Evolutionary conservation across 2,329 filamentous ascomycete species (phyloP), one percentile per base, ranked within the genome.

Genomic region (Alternaria sp.): DNA sequence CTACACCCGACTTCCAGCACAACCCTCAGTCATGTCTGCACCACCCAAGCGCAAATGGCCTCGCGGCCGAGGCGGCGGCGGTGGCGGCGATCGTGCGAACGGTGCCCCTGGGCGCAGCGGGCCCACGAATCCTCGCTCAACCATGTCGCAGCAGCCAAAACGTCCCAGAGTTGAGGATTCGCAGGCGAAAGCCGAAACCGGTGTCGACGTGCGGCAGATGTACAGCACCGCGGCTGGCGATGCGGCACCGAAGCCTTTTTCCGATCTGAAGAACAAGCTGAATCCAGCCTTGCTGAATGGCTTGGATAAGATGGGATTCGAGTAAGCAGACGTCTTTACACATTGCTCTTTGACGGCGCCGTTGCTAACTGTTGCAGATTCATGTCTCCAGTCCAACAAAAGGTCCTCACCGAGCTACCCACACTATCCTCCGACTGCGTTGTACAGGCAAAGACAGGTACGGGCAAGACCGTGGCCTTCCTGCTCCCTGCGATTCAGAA

Each of bases 321-420:
- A 78, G 74, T 79, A 70, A 70, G 67, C 52, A 54, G 14, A 47
- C 26, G 7, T 28, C 26, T 28, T 34, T 8, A 7, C 20, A 7
- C 36, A 5, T 22, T 32, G 0, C 34, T 43, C 24, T 18, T 32
- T 43, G 24, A 12, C 7, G 28, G 26, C 18, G 38, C 51, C 2
- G 12, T 53, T n/a, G 49, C 69, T 72, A 55, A 67, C 57, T 5
- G 32, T 16, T 20, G 42, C 56, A 79, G 77, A 48, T 78, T 70
- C 65, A 85, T 86, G 84, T 83, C 82, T 7, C 83, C 84, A 3
- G 85, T 87, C 12, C 85, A 87, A 66, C 80, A 84, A 51, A 83
- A 82, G 69, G 83, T 86, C 6, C 74, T 87, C 57, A 82, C 77
- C 3, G 80, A 85, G 61, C 77, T 87, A 26, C 83, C 84, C 7